A percentile compares a stretch with the other conserved stretches of the same genome.
Conservation (phyloP, 768 basidiomycete genomes). For the Tulasnella sp. region DNA sequence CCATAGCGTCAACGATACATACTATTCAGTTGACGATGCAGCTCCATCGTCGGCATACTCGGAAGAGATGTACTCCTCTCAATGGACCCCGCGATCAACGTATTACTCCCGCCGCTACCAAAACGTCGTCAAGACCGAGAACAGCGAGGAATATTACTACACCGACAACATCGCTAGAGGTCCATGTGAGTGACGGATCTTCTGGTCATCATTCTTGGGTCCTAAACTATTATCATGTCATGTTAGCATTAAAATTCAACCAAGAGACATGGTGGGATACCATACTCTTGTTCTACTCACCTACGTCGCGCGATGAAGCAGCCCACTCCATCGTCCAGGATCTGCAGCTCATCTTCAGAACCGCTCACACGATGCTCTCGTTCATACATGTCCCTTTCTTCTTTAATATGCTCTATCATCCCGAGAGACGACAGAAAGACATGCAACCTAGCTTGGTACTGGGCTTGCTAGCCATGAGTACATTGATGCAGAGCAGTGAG, state of each 20-base stretch:
- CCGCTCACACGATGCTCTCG: slow-evolving; percentile 11
- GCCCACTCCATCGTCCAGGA: neutral
- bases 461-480: slow-evolving; percentile 11
- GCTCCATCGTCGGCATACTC: no score
- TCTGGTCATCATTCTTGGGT: neutral
- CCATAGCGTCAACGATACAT: no score
- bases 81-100: no score
- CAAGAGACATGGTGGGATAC: slow-evolving; percentile 17
- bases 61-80: no score
- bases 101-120: neutral
- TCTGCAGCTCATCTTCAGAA: slow-evolving; percentile 6
- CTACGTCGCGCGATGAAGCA: neutral
- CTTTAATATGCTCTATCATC: slow-evolving; percentile 11
- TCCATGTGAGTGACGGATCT: neutral
- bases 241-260: slow-evolving; percentile 10
- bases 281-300: slow-evolving; percentile 4
- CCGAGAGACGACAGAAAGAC: slow-evolving; percentile 1
- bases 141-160: neutral
- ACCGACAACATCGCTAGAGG: no score
- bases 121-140: neutral
- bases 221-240: neutral
- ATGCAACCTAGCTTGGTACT: slow-evolving; percentile 14
- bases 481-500: slow-evolving; percentile 9
- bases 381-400: slow-evolving; percentile 17
- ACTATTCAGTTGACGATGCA: no score